These are phyloP conservation scores for Bathelium albidoporum DNA, from an alignment of 495 filamentous ascomycete genomes.

Conservation along the genomic window DNA sequence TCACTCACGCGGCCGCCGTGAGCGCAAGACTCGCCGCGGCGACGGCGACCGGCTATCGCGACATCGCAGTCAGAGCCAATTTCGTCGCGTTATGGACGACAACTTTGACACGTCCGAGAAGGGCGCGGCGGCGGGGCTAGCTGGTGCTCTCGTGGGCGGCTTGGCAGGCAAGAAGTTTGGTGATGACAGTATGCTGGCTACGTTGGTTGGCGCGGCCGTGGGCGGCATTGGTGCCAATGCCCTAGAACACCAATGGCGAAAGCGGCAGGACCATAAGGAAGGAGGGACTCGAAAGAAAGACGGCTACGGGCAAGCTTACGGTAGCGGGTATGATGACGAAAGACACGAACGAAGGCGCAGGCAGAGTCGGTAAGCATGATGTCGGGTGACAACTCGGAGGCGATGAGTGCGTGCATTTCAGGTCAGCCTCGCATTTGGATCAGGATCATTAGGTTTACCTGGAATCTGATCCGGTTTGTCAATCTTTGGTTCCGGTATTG, in stretches of 20 bases:
- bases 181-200: conserved; percentile 12
- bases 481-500: background rate
- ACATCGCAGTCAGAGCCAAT: background rate
- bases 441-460: background rate
- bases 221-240: conserved; percentile 18
- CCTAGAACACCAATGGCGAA: conserved; percentile 15
- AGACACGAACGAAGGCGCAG: background rate
- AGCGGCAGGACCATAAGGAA: conserved; percentile 11
- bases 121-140: conserved; percentile 15
- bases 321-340: conserved; percentile 5
- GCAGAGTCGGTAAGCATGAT: background rate
- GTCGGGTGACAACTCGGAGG: background rate
- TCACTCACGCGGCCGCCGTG: conserved; percentile 12
- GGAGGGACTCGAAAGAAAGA: conserved; percentile 6
- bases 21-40: conserved; percentile 4
- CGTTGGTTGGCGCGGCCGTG: conserved; percentile 15
- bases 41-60: conserved; percentile 7
- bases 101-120: conserved; percentile 17
- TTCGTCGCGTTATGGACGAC: conserved; percentile 17
- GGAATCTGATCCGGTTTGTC: background rate
- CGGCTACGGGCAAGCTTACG: conserved; percentile 13
- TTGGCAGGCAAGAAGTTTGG: conserved; percentile 16
- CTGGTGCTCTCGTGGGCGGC: conserved; percentile 18
- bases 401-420: background rate
- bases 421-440: background rate